Conservation (phyloP, 1,284 basidiomycete species). For the Irpex sp. region DNA sequence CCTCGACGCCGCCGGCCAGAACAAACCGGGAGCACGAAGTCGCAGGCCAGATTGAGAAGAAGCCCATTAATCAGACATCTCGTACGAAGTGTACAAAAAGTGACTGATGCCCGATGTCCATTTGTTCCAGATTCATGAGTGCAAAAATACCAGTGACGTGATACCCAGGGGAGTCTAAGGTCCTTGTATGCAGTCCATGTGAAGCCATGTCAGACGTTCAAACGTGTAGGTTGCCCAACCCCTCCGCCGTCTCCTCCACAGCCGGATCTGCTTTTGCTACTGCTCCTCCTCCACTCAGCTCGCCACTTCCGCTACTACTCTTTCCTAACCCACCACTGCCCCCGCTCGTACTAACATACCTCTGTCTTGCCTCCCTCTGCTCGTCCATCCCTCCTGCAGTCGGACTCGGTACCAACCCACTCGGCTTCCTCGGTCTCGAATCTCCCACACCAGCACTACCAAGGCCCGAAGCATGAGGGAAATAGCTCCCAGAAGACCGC, state of each 20-base stretch:
- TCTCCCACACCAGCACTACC: background rate
- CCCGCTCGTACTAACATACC: background rate
- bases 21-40: too few species aligned
- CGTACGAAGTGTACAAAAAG: too few species aligned
- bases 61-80: too few species aligned
- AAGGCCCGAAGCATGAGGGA: slow-evolving; percentile 4
- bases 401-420: slow-evolving; percentile 5
- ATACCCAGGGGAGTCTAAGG: too few species aligned
- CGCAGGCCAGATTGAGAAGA: too few species aligned
- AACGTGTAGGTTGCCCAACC: slow-evolving; percentile 4
- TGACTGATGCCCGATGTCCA: too few species aligned
- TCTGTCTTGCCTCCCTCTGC: background rate
- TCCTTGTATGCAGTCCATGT: too few species aligned
- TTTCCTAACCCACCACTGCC: slow-evolving; percentile 2
- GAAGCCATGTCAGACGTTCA: background rate
- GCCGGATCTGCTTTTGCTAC: background rate
- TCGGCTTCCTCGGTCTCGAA: slow-evolving; percentile 8
- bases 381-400: background rate
- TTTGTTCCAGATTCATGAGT: too few species aligned
- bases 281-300: background rate
- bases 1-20: too few species aligned
- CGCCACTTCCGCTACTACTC: background rate
- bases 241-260: slow-evolving; percentile 10
- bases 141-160: too few species aligned
- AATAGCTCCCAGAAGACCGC: slow-evolving; percentile 10